phyloP scores from a whole-genome alignment of 768 basidiomycete species.

The Naganishia kalamii region DNA sequence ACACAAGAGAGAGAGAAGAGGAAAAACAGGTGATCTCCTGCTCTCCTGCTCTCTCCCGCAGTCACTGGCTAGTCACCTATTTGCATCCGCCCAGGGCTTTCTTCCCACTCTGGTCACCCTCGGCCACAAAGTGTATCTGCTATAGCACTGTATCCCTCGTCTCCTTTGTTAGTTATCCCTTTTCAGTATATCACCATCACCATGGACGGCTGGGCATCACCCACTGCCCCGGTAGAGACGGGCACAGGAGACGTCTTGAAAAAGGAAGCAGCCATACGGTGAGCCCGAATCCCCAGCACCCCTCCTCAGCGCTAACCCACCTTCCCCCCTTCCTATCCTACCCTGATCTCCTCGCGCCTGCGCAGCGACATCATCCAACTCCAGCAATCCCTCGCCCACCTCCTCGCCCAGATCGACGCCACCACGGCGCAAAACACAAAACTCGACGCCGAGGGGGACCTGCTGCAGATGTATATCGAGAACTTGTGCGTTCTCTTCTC shows the following conservation, averaged over 20 bases:
- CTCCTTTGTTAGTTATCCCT: too few relatives aligned
- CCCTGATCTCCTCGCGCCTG: background rate
- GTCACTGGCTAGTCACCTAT: too few relatives aligned
- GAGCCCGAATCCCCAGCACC: too few relatives aligned
- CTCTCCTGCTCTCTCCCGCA: too few relatives aligned
- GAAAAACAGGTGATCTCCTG: too few relatives aligned
- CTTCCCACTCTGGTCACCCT: too few relatives aligned
- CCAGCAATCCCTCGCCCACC: background rate
- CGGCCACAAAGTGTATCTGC: too few relatives aligned
- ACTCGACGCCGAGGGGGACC: background rate
- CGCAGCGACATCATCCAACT: background rate
- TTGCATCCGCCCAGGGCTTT: too few relatives aligned
- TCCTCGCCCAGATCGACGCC: conserved; percentile 3
- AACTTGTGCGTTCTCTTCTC: background rate
- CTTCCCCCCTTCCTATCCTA: background rate
- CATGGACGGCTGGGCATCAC: background rate
- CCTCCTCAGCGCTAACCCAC: too few relatives aligned
- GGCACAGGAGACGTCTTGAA: conserved; percentile 1
- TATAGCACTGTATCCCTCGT: too few relatives aligned
- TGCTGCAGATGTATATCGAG: conserved; percentile 15
- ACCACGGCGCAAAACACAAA: background rate
- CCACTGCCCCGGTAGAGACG: background rate
- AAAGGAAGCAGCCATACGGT: conserved; percentile 7
- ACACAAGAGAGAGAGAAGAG: too few relatives aligned
- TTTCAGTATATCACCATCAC: too few relatives aligned